Evolutionary conservation across 2,329 filamentous ascomycete genomes (phyloP), one percentile per base, ranked within the genome.

Genomic region (Tolypocladium pustulatum): DNA sequence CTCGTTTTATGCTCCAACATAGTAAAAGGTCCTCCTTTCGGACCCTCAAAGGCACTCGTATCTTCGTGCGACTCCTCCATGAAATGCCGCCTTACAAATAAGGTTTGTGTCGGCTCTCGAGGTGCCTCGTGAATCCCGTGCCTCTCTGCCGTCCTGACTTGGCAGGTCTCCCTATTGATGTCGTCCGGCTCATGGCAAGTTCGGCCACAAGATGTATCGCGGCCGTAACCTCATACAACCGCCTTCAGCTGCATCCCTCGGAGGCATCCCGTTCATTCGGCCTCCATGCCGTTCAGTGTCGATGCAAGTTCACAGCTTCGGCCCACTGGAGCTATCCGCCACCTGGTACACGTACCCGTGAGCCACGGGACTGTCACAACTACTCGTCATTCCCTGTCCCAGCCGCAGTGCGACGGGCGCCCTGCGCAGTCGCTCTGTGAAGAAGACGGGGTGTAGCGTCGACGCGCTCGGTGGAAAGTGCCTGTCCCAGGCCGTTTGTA

Each of bases 361-460:
- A 22, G 82, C 82, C 4, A 86, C 79, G 0, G 84, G 84, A 61
- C 70, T 84, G 12, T 64, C 66, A 8, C 20, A 30, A 8, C 17
- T 8, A 8, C 30, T 20, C 49, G 30, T 12, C 9, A n/a, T 36
- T 4, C 30, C 30, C 17, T 58, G 30, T 15, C 58, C 65, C 8
- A 61, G 57, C 30, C 65, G 66, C 60, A 63, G 60, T 46, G 59
- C 64, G 27, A 78, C 75, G 6, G 84, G 80, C 3, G 81, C 77
- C 65, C 79, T 82, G 59, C 80, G 81, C 56, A 90, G 73, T 56
- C 78, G 78, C 36, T 82, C 76, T 0, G 87, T 88, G 73, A 91
- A 91, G 73, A 92, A 92, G 1, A 90, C 88, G 0, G 89, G 89
- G 64, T 92, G 89, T 32, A 82, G 75, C 43, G 77, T 78, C 1